Evolutionary conservation across 108 stramenopile species (phyloP), one percentile per base, ranked within the genome.

Genomic region (Fistulifera solaris): DNA sequence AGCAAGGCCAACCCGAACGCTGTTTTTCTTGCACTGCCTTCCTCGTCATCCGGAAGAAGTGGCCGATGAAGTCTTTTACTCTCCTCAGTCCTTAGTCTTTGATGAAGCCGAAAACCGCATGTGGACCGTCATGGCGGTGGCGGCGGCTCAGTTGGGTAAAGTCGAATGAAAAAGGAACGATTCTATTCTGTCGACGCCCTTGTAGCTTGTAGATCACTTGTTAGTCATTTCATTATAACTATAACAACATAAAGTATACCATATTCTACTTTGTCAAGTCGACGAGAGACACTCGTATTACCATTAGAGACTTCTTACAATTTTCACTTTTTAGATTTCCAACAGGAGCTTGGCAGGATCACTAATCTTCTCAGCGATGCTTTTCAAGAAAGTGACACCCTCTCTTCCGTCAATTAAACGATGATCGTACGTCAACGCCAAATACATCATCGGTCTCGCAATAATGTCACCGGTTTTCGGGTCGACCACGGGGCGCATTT

Each of bases 41-140:
- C 97, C 97, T 18, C 81, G 97, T 44, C 94, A 98, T 59, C 80
- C 75, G 6, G 97, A 98, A 61, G 97, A 98, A 73, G 95, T 96
- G 16, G 73, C 74, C 26, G 97, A 96, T 68, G 94, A 95, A 62
- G 97, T 98, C 11, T 89, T 98, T 59, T 96, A 98, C 73, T 77
- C 74, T 31, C 74, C 80, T 21, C 75, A 84, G 48, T 87, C 84
- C 44, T 47, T 98, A 49, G 94, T 96, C 0, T 96, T 95, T 51
- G 77, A 82, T 4, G 95, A 98, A 66, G 97, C 97, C 7, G 97
- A 96, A 56, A 96, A 96, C 63, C 85, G 97, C 51, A 98, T 98
- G 97, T 98, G 95, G 95, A 98, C 97, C 10, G 97, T 98, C 40
- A 98, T 98, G 97, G 94, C 97, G 25, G 93, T 96, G 26, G 94